Percentiles rank a stretch among this genome's conserved stretches.
phyloP scores from a whole-genome alignment of 1,284 basidiomycete genomes.

The Athelia psychrophila region DNA sequence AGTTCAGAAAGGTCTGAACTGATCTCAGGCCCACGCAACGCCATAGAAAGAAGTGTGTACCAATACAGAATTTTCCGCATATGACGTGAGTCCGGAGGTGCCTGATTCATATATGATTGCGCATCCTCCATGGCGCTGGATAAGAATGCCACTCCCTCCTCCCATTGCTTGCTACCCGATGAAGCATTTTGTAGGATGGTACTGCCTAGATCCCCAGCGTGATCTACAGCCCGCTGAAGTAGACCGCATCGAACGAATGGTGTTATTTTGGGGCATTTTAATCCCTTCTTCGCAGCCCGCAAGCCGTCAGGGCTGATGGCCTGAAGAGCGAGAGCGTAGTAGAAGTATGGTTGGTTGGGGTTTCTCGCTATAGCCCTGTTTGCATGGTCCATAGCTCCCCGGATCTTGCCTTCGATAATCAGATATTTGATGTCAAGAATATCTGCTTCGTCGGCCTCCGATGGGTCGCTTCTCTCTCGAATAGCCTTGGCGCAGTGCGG shows the following conservation, averaged over 20 bases:
- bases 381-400: conserved; percentile 41
- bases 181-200: conserved; percentile 39
- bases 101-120: conserved; percentile 44
- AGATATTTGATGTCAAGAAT: conserved; percentile 57
- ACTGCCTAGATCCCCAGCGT: conserved; percentile 53
- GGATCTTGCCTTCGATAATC: conserved; percentile 42
- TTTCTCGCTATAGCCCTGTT: conserved; percentile 45
- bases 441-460: conserved; percentile 49
- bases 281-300: conserved; percentile 47
- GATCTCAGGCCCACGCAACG: conserved; percentile 46
- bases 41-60: conserved; percentile 51
- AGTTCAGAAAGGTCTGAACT: conserved; percentile 46
- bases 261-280: conserved; percentile 46
- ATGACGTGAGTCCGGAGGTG: conserved; percentile 56
- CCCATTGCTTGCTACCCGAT: conserved; percentile 37
- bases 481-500: conserved; percentile 53
- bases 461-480: conserved; percentile 31
- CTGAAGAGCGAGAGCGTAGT: conserved; percentile 34
- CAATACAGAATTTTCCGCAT: conserved; percentile 56
- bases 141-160: conserved; percentile 57
- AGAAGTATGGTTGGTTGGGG: conserved; percentile 45
- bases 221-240: conserved; percentile 55
- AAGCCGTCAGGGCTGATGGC: conserved; percentile 28
- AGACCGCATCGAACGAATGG: conserved; percentile 49
- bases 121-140: conserved; percentile 53